Base-by-base conservation (phyloP, 768 basidiomycete genomes). In the Russula virescens region DNA sequence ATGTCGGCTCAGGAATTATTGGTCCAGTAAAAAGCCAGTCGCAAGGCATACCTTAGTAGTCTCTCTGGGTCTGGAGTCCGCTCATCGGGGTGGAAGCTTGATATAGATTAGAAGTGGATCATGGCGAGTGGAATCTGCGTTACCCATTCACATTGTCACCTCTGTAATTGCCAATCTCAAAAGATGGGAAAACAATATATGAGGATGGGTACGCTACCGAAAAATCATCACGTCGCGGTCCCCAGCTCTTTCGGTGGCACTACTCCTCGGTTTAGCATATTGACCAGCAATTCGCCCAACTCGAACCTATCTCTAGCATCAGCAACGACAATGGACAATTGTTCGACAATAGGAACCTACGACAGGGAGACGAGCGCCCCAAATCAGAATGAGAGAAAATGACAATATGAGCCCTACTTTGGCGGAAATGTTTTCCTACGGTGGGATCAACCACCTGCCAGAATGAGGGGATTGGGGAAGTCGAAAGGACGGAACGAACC, bases 91-190 rank as follows among this genome's bases (percentile, higher is more conserved):
- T 88, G 83, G 28, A 91, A 76, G 6, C 88, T 88, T 68, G 43
- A 55, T 1, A 23, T 46, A 48, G n/a, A 53, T 65, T 38, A 40
- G 25, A 28, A 28, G 16, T 11, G 5, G 26, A 13, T 51, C 25
- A 13, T 16, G 28, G 19, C 26, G 40, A n/a, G 40, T 48, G 25
- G 34, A 3, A 8, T 14, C 25, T 18, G 34, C 69, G 82, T 63
- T 73, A 87, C 84, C 94, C 93, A 69, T 99, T 98, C 49, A 99
- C 87, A 69, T 96, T 98, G 76, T 99, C 96, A 16, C 97, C 97
- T 68, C 96, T 94, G 70, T 5, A n/a, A 34, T 13, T 19, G 21
- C n/a, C 19, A 23, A 18, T 23, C 11, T 45, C 5, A n/a, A 34
- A 28, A 25, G 5, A 50, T 31, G 23, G 26, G 14, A 49, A 35